A percentile compares a stretch with the other conserved stretches of the same genome.
Conservation (phyloP, 2,329 filamentous ascomycete genomes). For the Periconia digitata region DNA sequence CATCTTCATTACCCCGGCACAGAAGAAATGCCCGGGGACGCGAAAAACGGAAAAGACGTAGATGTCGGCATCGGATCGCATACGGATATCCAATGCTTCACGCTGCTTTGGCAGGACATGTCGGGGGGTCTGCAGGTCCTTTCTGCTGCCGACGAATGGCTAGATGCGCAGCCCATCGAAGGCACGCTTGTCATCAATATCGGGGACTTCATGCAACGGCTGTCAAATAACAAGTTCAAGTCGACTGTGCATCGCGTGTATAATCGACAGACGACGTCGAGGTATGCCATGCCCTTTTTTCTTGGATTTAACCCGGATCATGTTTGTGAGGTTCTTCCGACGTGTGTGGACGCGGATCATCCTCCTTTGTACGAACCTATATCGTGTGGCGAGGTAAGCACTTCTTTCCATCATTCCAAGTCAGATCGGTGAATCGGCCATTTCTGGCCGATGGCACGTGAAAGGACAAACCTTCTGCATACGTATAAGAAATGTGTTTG, state of each 20-base stretch:
- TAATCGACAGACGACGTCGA: slow-evolving; percentile 29
- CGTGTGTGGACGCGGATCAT: slow-evolving; percentile 46
- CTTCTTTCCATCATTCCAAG: not conserved
- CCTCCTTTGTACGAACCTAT: slow-evolving; percentile 52
- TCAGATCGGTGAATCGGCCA: no score
- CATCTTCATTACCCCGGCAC: slow-evolving; percentile 24
- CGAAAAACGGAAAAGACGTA: not conserved
- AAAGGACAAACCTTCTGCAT: no score
- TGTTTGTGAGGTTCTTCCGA: slow-evolving; percentile 49
- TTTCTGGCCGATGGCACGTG: no score
- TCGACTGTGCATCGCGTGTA: slow-evolving; percentile 49
- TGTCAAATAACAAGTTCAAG: slow-evolving; percentile 53
- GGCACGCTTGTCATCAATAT: slow-evolving; percentile 40
- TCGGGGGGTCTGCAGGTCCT: slow-evolving; percentile 33
- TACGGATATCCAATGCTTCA: slow-evolving; percentile 16
- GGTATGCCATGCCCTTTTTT: slow-evolving; percentile 61
- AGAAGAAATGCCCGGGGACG: not conserved
- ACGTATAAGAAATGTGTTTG: no score
- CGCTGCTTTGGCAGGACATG: slow-evolving; percentile 10
- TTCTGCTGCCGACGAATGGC: slow-evolving; percentile 35
- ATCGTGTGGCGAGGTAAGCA: slow-evolving; percentile 16
- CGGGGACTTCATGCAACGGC: slow-evolving; percentile 59
- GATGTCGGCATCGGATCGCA: slow-evolving; percentile 23
- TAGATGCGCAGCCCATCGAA: slow-evolving; percentile 31
- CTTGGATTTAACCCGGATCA: slow-evolving; percentile 58